Percentiles rank a stretch among this genome's conserved stretches.
These are phyloP conservation scores for Clonostachys solani DNA, from an alignment of 2,329 filamentous ascomycete genomes.

Conservation along the genomic window DNA sequence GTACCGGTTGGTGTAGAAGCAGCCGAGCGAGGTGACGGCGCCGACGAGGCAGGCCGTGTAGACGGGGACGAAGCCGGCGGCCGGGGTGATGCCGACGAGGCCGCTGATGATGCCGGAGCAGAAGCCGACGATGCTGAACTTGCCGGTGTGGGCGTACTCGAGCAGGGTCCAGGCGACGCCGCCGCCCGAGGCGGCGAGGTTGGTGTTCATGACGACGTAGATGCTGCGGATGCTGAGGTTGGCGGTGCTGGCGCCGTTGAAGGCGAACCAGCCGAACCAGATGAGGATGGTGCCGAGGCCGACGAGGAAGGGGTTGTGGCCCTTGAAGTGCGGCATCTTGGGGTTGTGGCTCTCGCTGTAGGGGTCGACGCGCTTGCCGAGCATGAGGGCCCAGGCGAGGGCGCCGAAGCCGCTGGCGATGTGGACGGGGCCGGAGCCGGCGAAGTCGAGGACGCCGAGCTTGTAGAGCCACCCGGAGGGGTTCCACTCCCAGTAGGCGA, in stretches of 20 bases:
- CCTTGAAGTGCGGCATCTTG: constrained; percentile 29
- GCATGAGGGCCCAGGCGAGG: constrained; percentile 57
- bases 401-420: constrained; percentile 58
- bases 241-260: constrained; percentile 44
- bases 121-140: constrained; percentile 26
- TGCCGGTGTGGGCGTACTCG: constrained; percentile 45
- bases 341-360: constrained; percentile 39
- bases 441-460: constrained; percentile 53
- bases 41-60: constrained; percentile 48
- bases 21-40: constrained; percentile 40
- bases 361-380: constrained; percentile 50
- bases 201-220: constrained; percentile 53
- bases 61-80: constrained; percentile 47
- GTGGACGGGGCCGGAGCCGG: constrained; percentile 59
- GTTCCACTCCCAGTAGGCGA: constrained; percentile 66
- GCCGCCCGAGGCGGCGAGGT: constrained; percentile 49
- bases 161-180: constrained; percentile 47
- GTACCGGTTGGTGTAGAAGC: constrained; percentile 37
- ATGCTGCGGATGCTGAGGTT: constrained; percentile 46
- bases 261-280: constrained; percentile 57
- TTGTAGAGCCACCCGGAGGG: constrained; percentile 59
- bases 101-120: constrained; percentile 48
- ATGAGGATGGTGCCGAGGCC: constrained; percentile 60
- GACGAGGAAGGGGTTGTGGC: constrained; percentile 60
- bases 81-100: constrained; percentile 53